Evolutionary conservation across 169 alveolate genomes (phyloP).

Genomic region (Plasmodium billcollinsi): DNA sequence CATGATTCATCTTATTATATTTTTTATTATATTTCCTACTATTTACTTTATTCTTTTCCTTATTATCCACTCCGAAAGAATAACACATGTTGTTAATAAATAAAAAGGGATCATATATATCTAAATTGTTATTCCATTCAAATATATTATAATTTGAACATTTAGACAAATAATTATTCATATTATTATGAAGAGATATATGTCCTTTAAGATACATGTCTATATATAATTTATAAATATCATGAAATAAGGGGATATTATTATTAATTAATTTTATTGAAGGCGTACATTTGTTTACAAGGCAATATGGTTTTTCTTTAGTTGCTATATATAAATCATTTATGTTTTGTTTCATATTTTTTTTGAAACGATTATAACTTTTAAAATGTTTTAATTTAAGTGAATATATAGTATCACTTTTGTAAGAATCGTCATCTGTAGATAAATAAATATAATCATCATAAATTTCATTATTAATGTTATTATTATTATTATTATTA

Average conservation of each 20-base stretch:
- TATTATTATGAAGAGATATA: not conserved
- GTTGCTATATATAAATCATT: slow-evolving; percentile 6
- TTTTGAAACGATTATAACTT: slow-evolving; percentile 3
- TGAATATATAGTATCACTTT: slow-evolving; percentile 47
- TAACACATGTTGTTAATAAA: slow-evolving; percentile 11
- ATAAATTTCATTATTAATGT: not conserved
- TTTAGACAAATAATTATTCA: not conserved
- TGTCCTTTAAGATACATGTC: not conserved
- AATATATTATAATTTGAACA: not conserved
- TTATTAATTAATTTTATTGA: not conserved
- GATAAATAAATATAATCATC: slow-evolving; percentile 58
- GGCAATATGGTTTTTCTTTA: slow-evolving; percentile 13
- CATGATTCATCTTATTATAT: no score
- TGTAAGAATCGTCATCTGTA: slow-evolving; percentile 58
- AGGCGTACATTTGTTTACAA: slow-evolving; percentile 3
- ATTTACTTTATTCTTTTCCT: no score
- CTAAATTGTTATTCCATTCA: slow-evolving; percentile 52
- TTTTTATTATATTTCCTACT: no score
- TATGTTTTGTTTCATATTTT: slow-evolving; percentile 21
- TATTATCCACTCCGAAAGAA: not conserved
- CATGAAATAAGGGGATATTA: slow-evolving; percentile 15
- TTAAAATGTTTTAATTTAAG: slow-evolving; percentile 1
- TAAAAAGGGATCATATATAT: slow-evolving; percentile 41
- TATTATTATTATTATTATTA: not conserved
- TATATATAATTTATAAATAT: slow-evolving; percentile 12